phyloP scores from a whole-genome alignment of 129 eudicot genomes.

The Flaveria ramosissima region DNA sequence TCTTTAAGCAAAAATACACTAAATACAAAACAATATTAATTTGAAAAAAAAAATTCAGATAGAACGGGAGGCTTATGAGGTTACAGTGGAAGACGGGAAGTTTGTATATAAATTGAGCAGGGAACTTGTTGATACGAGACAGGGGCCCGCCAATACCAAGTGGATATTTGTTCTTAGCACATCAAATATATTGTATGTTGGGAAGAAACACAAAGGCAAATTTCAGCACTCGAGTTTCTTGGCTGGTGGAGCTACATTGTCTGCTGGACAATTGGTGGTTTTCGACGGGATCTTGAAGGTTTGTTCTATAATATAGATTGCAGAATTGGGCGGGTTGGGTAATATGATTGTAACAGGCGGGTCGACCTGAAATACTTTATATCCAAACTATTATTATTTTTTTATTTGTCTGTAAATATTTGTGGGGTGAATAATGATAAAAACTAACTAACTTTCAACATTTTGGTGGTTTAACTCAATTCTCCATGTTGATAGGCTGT shows the following conservation, averaged over 20 bases:
- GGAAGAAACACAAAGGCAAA: slow-evolving; percentile 66
- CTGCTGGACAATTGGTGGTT: slow-evolving; percentile 77
- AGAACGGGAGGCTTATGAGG: slow-evolving; percentile 78
- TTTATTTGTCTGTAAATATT: background rate
- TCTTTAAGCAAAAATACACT: slow-evolving; percentile 8
- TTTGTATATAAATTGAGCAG: slow-evolving; percentile 55
- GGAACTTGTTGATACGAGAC: slow-evolving; percentile 53
- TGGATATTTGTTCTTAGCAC: slow-evolving; percentile 91
- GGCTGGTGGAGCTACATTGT: slow-evolving; percentile 90
- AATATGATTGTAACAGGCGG: too few relatives aligned
- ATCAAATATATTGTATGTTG: slow-evolving; percentile 59
- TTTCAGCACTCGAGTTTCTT: slow-evolving; percentile 93
- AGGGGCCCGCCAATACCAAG: slow-evolving; percentile 55
- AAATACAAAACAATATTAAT: background rate
- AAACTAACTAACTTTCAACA: background rate
- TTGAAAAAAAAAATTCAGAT: slow-evolving; percentile 37
- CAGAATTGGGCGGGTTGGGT: background rate
- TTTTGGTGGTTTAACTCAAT: background rate
- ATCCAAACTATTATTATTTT: too few relatives aligned
- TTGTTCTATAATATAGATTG: slow-evolving; percentile 11
- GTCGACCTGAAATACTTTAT: background rate
- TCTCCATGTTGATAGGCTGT: slow-evolving; percentile 50
- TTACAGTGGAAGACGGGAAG: slow-evolving; percentile 55
- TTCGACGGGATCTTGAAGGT: slow-evolving; percentile 71
- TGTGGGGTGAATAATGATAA: background rate